Evolutionary conservation across 805 yeast species (phyloP), one percentile per base, ranked within the genome.

Genomic region (Sungouiozyma intestinalis): DNA sequence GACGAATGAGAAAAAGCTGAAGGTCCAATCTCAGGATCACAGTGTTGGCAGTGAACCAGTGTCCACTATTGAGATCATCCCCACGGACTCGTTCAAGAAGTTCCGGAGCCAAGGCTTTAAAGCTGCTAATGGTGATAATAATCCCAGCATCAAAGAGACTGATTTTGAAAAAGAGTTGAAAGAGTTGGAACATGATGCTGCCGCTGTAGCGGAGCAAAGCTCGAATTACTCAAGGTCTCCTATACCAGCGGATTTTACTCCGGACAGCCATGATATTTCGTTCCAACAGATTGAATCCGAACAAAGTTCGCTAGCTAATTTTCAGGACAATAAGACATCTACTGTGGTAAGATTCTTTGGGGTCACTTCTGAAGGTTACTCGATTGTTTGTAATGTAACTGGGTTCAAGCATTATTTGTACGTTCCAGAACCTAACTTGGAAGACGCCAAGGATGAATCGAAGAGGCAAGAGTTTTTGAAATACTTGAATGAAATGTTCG

Each of bases 241-340:
- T 0, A 52, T 77, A 4, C 75, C 81, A 2, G 34, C 41, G 1
- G 66, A 65, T 35, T 77, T 80, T 48, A 66, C 72, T 41, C 71
- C 81, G 2, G 51, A 54, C 1, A 58, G 59, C 1, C 56, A 60
- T 33, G 87, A 81, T 52, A 69, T 83, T 20, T 69, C 73, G 1
- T 88, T 88, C 59, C 97, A 92, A 62, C 98, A 92, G 55, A 68
- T 92, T 52, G 98, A 92, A 60, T 95, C 94, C 1, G 97, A 92
- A 54, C 98, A 92, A 54, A 74, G 84, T 2, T 57, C 64, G 21
- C 58, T 74, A 7, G 74, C 75, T 20, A 79, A 76, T 14, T 42
- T 51, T 3, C 43, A 39, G 13, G 65, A 57, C 44, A 53, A 51
- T 29, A 54, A 55, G 34, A 60, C 65, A 3, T 68, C 73, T 19